Conservation (phyloP, 1,139 yeast genomes). For the Maudiozyma humilis region DNA sequence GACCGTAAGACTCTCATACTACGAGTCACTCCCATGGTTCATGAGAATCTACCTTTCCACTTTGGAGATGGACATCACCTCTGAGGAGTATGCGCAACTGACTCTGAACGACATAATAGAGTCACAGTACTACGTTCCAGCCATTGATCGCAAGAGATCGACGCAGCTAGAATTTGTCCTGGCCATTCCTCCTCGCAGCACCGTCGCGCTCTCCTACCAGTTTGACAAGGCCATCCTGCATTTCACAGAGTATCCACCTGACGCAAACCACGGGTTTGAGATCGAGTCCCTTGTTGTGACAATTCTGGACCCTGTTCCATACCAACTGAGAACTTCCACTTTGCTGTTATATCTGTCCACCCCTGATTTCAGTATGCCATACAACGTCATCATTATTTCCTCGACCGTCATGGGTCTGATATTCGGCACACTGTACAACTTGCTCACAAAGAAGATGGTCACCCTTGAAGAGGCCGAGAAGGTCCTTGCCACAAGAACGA, state of each 20-base stretch:
- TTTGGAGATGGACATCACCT: conserved; percentile 34
- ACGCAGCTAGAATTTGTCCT: conserved; percentile 70
- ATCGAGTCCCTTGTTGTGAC: conserved; percentile 82
- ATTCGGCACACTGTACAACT: conserved; percentile 79
- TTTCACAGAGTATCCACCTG: conserved; percentile 94
- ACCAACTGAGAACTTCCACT: conserved; percentile 74
- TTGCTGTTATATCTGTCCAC: conserved; percentile 81
- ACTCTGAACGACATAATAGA: conserved; percentile 35
- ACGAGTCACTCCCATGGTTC: conserved; percentile 90
- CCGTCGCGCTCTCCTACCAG: conserved; percentile 59
- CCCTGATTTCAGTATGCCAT: conserved; percentile 98
- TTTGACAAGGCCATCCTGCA: conserved; percentile 82
- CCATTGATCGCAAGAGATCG: conserved; percentile 73
- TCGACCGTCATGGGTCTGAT: conserved; percentile 90
- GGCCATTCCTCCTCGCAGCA: conserved; percentile 53
- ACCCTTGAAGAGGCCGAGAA: conserved; percentile 68
- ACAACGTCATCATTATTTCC: conserved; percentile 88
- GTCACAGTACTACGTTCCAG: conserved; percentile 61
- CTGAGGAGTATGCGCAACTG: conserved; percentile 9
- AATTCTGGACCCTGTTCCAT: conserved; percentile 38
- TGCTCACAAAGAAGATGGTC: conserved; percentile 65
- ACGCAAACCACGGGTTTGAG: conserved; percentile 96
- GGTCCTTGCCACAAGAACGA: conserved; percentile 13
- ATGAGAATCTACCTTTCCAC: conserved; percentile 78
- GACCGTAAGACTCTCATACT: conserved; percentile 49